Evolutionary conservation across 1,139 yeast genomes (phyloP).

Genomic region (Barnettozyma hawaiiensis): DNA sequence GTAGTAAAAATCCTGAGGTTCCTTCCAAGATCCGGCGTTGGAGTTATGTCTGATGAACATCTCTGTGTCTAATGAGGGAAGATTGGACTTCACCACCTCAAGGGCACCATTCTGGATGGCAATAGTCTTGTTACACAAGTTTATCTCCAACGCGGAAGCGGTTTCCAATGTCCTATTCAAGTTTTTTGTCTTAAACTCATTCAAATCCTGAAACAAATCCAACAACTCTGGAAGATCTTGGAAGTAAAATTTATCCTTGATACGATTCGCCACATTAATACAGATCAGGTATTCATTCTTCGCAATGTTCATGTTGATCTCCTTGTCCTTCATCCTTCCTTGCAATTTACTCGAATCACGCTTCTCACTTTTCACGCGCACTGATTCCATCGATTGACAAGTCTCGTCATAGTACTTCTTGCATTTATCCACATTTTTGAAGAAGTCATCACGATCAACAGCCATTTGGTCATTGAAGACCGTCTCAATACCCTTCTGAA

Average conservation of each 20-base stretch:
- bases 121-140: conserved; percentile 47
- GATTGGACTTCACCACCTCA: conserved; percentile 60
- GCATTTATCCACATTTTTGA: conserved; percentile 62
- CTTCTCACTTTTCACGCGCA: conserved; percentile 65
- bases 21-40: conserved; percentile 51
- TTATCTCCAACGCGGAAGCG: conserved; percentile 61
- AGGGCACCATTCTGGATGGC: conserved; percentile 51
- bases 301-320: conserved; percentile 75
- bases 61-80: conserved; percentile 71
- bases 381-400: conserved; percentile 76
- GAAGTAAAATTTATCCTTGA: conserved; percentile 87
- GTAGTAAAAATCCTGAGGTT: conserved; percentile 79
- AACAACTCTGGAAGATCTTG: conserved; percentile 91
- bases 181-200: conserved; percentile 70
- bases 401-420: conserved; percentile 73
- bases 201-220: conserved; percentile 80
- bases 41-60: conserved; percentile 89
- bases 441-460: conserved; percentile 53
- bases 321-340: conserved; percentile 55
- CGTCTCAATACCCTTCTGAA: conserved; percentile 50
- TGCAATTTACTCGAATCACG: conserved; percentile 51
- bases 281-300: conserved; percentile 79
- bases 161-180: conserved; percentile 64
- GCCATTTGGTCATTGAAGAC: conserved; percentile 52
- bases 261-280: conserved; percentile 79